A percentile compares a stretch with the other conserved stretches of the same genome.
phyloP scores from a whole-genome alignment of 2,329 filamentous ascomycete species.

The Myrmaecium sp. region DNA sequence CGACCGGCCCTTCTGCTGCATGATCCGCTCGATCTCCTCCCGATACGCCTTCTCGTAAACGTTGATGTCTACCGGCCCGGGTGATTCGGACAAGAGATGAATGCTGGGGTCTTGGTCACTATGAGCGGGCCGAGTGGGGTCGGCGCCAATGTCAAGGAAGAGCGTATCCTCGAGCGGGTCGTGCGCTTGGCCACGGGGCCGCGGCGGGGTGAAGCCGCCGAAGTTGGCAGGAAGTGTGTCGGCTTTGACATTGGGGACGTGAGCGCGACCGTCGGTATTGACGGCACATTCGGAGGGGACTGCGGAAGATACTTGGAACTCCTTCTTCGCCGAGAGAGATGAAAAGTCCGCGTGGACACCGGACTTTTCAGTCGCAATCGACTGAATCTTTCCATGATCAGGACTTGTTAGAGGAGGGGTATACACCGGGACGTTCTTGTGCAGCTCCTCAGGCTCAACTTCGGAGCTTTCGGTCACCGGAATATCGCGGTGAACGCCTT shows the following conservation, averaged over 20 bases:
- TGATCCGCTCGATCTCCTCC: slow-evolving; percentile 61
- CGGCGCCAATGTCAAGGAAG: slow-evolving; percentile 62
- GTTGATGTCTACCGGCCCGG: slow-evolving; percentile 66
- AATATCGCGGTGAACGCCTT: slow-evolving; percentile 35
- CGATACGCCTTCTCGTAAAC: slow-evolving; percentile 82
- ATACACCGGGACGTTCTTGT: no score
- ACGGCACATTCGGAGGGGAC: no score
- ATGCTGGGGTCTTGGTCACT: no score
- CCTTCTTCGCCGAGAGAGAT: no score
- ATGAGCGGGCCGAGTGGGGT: no score
- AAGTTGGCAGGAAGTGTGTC: no score
- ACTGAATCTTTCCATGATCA: no score
- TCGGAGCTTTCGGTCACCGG: slow-evolving; percentile 16
- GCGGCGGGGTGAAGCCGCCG: slow-evolving; percentile 17
- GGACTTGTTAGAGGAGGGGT: no score
- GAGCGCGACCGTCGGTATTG: slow-evolving; percentile 4
- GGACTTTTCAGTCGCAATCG: no score
- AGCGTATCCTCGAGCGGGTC: slow-evolving; percentile 47
- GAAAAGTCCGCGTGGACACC: background rate
- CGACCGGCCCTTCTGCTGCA: slow-evolving; percentile 27
- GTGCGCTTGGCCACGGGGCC: slow-evolving; percentile 47
- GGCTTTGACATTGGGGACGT: slow-evolving; percentile 3
- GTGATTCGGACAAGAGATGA: slow-evolving; percentile 64
- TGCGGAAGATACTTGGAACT: no score
- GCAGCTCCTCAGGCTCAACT: slow-evolving; percentile 10